Evolutionary conservation across 2,329 filamentous ascomycete genomes (phyloP).

Genomic region (Aspergillus ochraceoroseus): DNA sequence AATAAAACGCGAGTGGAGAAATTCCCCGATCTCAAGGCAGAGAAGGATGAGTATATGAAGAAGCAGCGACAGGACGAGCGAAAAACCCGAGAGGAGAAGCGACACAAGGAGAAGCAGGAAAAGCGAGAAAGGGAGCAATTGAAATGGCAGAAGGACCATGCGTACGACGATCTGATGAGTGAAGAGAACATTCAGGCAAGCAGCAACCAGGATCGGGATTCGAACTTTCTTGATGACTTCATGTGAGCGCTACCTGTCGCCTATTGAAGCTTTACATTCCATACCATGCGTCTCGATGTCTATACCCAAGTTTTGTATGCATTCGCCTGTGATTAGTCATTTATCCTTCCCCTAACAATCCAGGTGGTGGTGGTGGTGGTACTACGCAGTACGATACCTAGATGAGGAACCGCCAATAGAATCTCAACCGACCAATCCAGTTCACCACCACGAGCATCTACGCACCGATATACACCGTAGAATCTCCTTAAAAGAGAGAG

Average conservation of each 20-base stretch:
- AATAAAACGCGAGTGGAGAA: constrained; percentile 94
- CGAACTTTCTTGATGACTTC: constrained; percentile 80
- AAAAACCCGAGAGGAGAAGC: constrained; percentile 39
- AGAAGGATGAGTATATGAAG: constrained; percentile 71
- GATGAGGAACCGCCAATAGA: too few relatives aligned
- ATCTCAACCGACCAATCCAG: too few relatives aligned
- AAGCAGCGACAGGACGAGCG: constrained; percentile 66
- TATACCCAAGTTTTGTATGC: too few relatives aligned
- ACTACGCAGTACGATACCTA: too few relatives aligned
- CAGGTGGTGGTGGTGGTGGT: too few relatives aligned
- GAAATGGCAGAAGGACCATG: constrained; percentile 95
- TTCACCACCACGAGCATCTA: too few relatives aligned
- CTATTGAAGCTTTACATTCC: too few relatives aligned
- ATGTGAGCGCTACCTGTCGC: constrained; percentile 56
- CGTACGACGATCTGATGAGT: constrained; percentile 86
- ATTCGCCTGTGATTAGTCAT: too few relatives aligned
- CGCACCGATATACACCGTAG: too few relatives aligned
- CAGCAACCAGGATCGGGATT: constrained; percentile 79
- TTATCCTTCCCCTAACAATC: too few relatives aligned
- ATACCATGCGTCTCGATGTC: too few relatives aligned
- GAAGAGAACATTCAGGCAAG: constrained; percentile 71
- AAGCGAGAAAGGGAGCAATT: constrained; percentile 75
- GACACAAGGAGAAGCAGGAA: constrained; percentile 41
- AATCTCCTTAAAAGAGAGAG: too few relatives aligned
- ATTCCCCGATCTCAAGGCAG: constrained; percentile 74